Base-by-base conservation (phyloP, 2,329 filamentous ascomycete species). In the Acephala macrosclerotiorum region DNA sequence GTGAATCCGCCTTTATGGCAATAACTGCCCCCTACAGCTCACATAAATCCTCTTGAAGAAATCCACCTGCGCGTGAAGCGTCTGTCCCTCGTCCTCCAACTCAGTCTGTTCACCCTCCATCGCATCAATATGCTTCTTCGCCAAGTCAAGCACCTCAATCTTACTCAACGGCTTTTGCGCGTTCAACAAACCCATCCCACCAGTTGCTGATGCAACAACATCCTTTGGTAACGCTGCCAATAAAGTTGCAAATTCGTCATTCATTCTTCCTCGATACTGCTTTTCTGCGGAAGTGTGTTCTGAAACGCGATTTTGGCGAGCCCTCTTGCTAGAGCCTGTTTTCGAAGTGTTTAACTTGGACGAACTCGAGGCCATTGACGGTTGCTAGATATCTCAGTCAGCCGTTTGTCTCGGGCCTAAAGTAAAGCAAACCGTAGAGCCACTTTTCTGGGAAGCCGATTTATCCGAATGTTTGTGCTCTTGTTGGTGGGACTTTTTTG, bases 181-280 rank as follows among this genome's bases (percentile, higher is more conserved):
- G 18, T 18, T 18, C 20, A 20, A 20, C 25, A 12, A 9, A 26
- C 16, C 51, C 33, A 33, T 5, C 20, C 47, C 47, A 22, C 47
- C 25, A 22, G 3, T 12, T 14, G 20, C 47, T 9, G 47, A 25
- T 12, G 20, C 20, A 12, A 51, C 55, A 25, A 57, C 8, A 9
- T 36, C 36, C 3, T 25, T 33, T 8, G 51, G 55, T 22, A 57
- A 29, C n/a, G 29, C 18, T 25, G 29, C 8, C 20, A 57, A 25
- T 11, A 57, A 22, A 7, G 55, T 20, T 14, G 55, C 36, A 14
- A 36, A 57, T 25, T 36, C 29, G n/a, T 57, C n/a, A 29, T 57
- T 57, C 55, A 57, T 36, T 25, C 55, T 35, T 4, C 29, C 55
- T 26, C 55, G 29, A n/a, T 57, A 57, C 33, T 20, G n/a, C n/a